phyloP scores from a whole-genome alignment of 306 rosid genomes.

The Fagus crenata region DNA sequence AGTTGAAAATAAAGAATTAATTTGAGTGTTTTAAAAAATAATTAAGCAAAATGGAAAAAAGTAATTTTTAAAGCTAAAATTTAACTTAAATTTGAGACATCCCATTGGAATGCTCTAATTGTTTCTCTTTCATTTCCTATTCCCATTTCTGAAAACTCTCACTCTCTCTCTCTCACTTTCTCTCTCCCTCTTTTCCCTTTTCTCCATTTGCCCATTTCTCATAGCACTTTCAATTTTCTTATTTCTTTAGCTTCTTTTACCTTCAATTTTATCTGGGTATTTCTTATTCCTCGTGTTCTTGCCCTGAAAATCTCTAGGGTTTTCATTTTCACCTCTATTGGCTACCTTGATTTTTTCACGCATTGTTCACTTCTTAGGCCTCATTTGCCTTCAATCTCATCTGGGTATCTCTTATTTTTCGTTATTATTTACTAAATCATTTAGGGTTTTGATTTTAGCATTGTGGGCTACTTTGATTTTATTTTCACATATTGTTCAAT shows the following conservation, averaged over 20 bases:
- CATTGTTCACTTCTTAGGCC: not conserved
- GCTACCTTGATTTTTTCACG: not conserved
- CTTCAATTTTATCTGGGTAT: slow-evolving; percentile 17
- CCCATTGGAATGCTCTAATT: not conserved
- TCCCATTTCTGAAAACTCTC: not conserved
- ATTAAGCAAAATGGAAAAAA: too few species aligned
- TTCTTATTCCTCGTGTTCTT: not conserved
- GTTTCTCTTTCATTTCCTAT: slow-evolving; percentile 16
- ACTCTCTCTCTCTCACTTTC: not conserved
- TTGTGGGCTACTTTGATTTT: slow-evolving; percentile 17
- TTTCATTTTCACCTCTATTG: slow-evolving; percentile 10
- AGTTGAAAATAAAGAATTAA: too few species aligned
- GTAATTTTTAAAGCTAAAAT: too few species aligned
- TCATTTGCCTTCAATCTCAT: not conserved
- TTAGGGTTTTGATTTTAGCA: not conserved
- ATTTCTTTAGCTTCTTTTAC: not conserved
- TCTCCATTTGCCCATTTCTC: slow-evolving; percentile 17
- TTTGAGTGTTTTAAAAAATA: too few species aligned
- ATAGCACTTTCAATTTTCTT: slow-evolving; percentile 13
- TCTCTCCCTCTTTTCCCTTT: not conserved
- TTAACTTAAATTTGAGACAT: too few species aligned
- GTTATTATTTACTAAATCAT: slow-evolving; percentile 8
- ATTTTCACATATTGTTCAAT: not conserved
- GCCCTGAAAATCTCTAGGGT: slow-evolving; percentile 9
- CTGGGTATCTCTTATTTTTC: not conserved